Percentiles rank a stretch among this genome's conserved stretches.
Evolutionary conservation across 345 rosid species (phyloP).

Genomic region (Microcos paniculata): DNA sequence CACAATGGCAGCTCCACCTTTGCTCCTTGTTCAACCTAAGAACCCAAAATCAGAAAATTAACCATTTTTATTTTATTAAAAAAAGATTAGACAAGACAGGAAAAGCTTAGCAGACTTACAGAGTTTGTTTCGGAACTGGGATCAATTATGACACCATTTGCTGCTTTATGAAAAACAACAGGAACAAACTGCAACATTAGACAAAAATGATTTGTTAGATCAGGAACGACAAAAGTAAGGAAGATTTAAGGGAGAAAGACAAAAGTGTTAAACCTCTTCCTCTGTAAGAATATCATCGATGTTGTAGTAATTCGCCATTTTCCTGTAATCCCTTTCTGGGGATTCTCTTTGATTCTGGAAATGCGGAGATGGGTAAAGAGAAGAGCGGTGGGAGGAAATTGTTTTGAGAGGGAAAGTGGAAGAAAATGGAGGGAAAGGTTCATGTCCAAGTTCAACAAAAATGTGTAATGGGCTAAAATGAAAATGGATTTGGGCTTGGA

Average conservation of each 20-base stretch:
- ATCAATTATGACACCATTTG: constrained; percentile 73
- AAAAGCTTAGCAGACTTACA: constrained; percentile 35
- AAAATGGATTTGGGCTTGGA: too few species aligned
- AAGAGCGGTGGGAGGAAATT: background rate
- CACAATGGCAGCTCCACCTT: constrained; percentile 78
- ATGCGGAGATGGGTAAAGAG: background rate
- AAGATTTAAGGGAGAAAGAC: background rate
- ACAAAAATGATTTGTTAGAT: background rate
- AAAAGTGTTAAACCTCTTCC: too few species aligned
- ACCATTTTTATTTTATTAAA: too few species aligned
- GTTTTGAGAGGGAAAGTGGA: background rate
- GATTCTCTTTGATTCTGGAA: background rate
- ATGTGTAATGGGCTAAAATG: background rate
- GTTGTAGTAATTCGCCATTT: constrained; percentile 64
- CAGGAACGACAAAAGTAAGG: background rate
- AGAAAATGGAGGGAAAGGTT: background rate
- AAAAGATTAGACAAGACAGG: too few species aligned
- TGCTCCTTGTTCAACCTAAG: constrained; percentile 73
- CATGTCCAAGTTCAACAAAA: too few species aligned
- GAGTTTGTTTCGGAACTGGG: constrained; percentile 64
- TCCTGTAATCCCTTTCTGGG: background rate
- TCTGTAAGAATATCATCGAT: constrained; percentile 72
- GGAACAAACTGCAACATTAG: constrained; percentile 52
- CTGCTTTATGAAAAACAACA: constrained; percentile 54
- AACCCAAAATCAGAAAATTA: background rate